Base-by-base conservation (phyloP, 192 early-diverging fungal genomes). In the Gonapodya sp. region DNA sequence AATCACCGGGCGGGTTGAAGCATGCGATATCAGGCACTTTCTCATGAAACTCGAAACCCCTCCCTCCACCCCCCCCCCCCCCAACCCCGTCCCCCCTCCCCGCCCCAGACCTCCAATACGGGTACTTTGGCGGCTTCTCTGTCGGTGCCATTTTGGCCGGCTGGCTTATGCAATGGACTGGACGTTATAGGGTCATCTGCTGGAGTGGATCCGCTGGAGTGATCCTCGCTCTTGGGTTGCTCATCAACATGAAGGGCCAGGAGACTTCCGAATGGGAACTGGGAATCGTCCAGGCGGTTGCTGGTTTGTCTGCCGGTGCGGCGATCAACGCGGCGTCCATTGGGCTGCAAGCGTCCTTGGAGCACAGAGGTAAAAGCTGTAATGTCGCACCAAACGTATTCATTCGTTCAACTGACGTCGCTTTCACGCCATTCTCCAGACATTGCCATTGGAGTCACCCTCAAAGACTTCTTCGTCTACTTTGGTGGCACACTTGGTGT, bases 101-200 rank as follows among this genome's bases (percentile, higher is more conserved):
- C 46, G 46, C 46, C 8, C 8, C 24, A 64, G 46, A 34, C 77
- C 77, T 78, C 32, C 77, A 78, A 35, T 78, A 78, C 77, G 77
- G 77, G 8, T 78, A 78, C 77, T 34, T 35, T 35, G 77, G 32
- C 32, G 77, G 77, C 77, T 78, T 78, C 35, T 31, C 77, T 2
- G 8, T 78, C 8, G 77, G 77, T 30, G 35, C 77, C 32, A 78
- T 78, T 31, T 31, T 35, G 8, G 77, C 35, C 77, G 77, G 77
- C 77, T 78, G 77, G 77, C 77, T 78, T 31, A 78, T 78, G 77
- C 77, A 78, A 78, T 78, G 77, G 77, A 78, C 77, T 78, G 77
- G 31, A 14, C 31, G 77, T 2, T 34, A 78, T 18, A 8, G 77
- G 14, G 18, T 31, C 77, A 34, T 31, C 32, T 34, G 31, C 32